These are phyloP conservation scores for Lactarius deliciosus DNA, from an alignment of 768 basidiomycete genomes.

Conservation along the genomic window DNA sequence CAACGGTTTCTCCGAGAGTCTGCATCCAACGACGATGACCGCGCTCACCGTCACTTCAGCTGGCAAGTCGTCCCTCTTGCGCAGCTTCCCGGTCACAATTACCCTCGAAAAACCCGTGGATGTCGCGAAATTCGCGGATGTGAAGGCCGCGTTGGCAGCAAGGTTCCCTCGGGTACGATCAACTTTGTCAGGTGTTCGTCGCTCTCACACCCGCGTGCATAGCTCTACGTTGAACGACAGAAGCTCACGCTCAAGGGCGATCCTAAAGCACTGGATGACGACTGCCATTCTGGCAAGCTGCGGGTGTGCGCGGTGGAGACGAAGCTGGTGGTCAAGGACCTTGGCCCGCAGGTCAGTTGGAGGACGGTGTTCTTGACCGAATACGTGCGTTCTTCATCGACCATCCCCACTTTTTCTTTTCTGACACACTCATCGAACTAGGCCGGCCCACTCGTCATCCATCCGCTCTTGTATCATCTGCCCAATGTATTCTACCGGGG, in stretches of 20 bases:
- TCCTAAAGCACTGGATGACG: conserved; percentile 61
- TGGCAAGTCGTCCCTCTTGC: conserved; percentile 47
- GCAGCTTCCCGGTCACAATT: conserved; percentile 51
- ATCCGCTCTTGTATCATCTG: conserved; percentile 78
- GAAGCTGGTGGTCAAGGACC: conserved; percentile 80
- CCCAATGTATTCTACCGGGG: conserved; percentile 69
- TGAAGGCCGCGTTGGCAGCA: conserved; percentile 63
- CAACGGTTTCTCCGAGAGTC: neutral
- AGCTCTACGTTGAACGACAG: conserved; percentile 77
- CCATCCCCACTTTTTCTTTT: neutral
- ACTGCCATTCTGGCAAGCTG: conserved; percentile 53
- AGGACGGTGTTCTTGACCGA: conserved; percentile 86
- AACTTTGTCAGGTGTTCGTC: neutral
- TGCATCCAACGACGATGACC: conserved; percentile 38
- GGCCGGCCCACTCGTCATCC: conserved; percentile 87
- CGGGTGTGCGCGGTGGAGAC: conserved; percentile 58
- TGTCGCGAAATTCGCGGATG: conserved; percentile 59
- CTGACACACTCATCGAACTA: conserved; percentile 34
- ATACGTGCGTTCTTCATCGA: conserved; percentile 66
- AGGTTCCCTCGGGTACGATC: conserved; percentile 51
- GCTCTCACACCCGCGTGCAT: conserved; percentile 8
- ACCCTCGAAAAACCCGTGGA: conserved; percentile 47
- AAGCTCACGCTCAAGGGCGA: conserved; percentile 65
- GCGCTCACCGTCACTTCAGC: conserved; percentile 53
- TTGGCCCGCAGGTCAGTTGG: conserved; percentile 90